Evolutionary conservation across 2,329 filamentous ascomycete genomes (phyloP), one percentile per base, ranked within the genome.

Genomic region (Kalaharituber pfeilii): DNA sequence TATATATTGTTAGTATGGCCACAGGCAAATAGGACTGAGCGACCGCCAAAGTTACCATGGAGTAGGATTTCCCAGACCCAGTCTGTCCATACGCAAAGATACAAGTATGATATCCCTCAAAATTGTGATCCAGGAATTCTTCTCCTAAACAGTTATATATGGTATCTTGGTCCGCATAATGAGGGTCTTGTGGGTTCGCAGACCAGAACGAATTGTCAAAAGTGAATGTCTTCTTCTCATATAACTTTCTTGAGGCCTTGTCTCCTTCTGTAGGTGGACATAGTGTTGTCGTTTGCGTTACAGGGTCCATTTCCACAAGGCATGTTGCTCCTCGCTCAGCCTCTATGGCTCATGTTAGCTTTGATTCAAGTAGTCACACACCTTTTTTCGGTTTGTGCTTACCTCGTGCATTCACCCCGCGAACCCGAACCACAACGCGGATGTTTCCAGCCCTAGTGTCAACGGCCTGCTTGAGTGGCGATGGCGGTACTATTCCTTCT

Each of bases 171-270:
- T 82, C 77, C 2, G 91, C 88, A 67, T 95, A 98, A 70, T 95
- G 86, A 28, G 79, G 72, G 66, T 94, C 87, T 25, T 73, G 68
- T 54, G 76, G 75, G 67, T 89, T 73, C 69, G 95, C 87, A 56
- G 89, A 96, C 88, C 91, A 98, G 71, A 96, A 98, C 0, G 88
- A 96, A 67, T 87, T 94, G 72, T 98, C 91, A 67, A 98, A 98
- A 1, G 85, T 88, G 66, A 98, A 98, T 0, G 75, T 77, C 70
- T 93, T 95, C 66, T 94, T 86, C 65, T 95, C 87, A 53, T 84
- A 72, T 6, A 83, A 73, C 67, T 83, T 89, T 58, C 86, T 79
- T 47, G 72, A 66, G 39, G 71, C 71, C 15, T 72, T 70, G 56
- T 75, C 73, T 36, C 72, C 67, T 61, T 72, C 71, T 9, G 65